Base-by-base conservation (phyloP, 2,329 filamentous ascomycete genomes). In the Arthroderma sp. region DNA sequence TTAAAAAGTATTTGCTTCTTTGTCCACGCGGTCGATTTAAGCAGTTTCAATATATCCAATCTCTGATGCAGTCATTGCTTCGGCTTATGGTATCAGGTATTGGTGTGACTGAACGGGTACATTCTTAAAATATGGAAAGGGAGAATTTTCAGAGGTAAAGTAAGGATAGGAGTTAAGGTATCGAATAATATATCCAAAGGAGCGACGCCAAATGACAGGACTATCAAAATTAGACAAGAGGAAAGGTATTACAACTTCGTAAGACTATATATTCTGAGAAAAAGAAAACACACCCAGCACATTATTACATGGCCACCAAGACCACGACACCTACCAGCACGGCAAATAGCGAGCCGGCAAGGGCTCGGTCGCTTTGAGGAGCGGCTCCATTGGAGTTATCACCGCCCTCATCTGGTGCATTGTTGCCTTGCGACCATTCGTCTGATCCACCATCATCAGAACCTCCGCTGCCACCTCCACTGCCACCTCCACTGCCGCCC, bases 311-410 rank as follows among this genome's bases (percentile, higher is more conserved):
- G 41, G 64, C 59, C 49, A 70, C 63, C 29, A 70, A 53, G 42
- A 62, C 68, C 38, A 69, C 61, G 27, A 70, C 55, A 15, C 67
- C 68, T 36, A 71, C 64, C 45, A 70, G 51, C 10, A 66, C 68
- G 22, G 68, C 68, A 47, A 71, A 68, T 50, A 71, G 56, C 5
- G 66, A 69, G 43, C 68, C 64, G 38, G 58, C 58, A 40, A 70
- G 56, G 41, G 68, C 61, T 41, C 59, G 58, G 53, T 69, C 66
- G 43, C 56, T 61, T 48, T 58, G 57, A 11, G 59, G 55, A 27
- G 58, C 50, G 30, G 62, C 63, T 36, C 57, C 57, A 46, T 40
- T 56, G 9, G 53, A 59, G 34, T 46, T 53, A 36, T 50, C 48
- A 31, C 41, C 46, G 28, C 36, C 29, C 8, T 45, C 38, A 37